phyloP scores from a whole-genome alignment of 441 rosid species.

The Rhodomyrtus psidioides region DNA sequence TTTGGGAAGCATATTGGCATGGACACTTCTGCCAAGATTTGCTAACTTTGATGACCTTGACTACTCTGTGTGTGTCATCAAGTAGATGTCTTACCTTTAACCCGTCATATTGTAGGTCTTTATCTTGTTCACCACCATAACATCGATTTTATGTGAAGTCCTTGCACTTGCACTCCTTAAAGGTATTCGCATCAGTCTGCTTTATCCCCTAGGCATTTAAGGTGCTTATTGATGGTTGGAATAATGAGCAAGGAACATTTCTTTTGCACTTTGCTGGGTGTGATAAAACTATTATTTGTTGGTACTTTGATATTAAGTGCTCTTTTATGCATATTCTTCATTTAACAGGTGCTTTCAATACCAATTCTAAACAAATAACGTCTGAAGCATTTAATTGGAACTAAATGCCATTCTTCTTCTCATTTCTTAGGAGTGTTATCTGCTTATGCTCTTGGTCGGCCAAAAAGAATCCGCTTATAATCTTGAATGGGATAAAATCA shows the following conservation, averaged over 20 bases:
- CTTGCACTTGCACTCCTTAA: constrained; percentile 48
- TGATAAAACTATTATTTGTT: background rate
- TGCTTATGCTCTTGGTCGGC: no score
- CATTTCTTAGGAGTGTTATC: background rate
- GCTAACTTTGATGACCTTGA: background rate
- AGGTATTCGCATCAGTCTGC: constrained; percentile 39
- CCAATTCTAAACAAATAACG: background rate
- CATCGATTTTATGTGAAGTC: constrained; percentile 56
- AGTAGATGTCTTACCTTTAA: background rate
- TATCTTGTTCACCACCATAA: constrained; percentile 57
- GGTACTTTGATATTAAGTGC: background rate
- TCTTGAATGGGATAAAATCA: no score
- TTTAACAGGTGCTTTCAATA: background rate
- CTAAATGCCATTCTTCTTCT: background rate
- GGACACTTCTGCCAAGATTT: background rate
- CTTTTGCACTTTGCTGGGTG: background rate
- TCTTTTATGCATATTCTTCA: background rate
- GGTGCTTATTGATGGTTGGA: background rate
- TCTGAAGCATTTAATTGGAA: background rate
- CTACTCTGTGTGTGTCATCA: background rate
- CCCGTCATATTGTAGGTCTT: constrained; percentile 61
- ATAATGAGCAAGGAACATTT: background rate
- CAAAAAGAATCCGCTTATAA: no score
- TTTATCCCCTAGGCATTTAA: background rate
- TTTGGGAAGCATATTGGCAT: background rate